Base-by-base conservation (phyloP, 768 basidiomycete genomes). In the Leccinum uliginosum region DNA sequence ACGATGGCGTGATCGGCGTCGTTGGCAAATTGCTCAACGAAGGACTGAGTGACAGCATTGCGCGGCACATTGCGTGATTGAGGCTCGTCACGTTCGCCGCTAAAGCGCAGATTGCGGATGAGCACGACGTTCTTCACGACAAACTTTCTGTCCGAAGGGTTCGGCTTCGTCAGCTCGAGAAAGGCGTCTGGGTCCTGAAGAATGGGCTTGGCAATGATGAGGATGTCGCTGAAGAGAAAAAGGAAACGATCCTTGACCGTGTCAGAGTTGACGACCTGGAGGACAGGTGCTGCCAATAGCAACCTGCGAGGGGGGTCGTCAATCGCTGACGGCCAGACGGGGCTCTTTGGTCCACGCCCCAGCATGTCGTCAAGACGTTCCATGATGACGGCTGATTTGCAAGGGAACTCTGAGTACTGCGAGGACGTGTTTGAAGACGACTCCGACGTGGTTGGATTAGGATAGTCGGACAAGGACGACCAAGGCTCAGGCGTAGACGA, bases 201-300 rank as follows among this genome's bases (percentile, higher is more conserved):
- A 57, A 94, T 78, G 12, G 94, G 94, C 71, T 98, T 98, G 40
- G 95, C 88, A 62, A 98, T 83, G 71, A 98, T 82, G 54, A 98
- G 83, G 53, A 98, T 82, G 70, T 99, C 97, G 71, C 78, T 93
- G 81, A 99, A 99, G n/a, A 98, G 81, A 77, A 98, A 95, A 10
- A 98, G 81, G 75, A 93, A 92, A 11, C 97, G 86, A 67, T 98
- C 94, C 72, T 98, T 98, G 71, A 94, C 89, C 1, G 91, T 94
- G 71, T 96, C 89, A 43, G 86, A 80, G 72, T 97, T 93, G 62
- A 93, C 93, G 14, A 98, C 93, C 73, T 99, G 97, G 6, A 96
- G 77, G 7, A 96, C 90, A 2, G 93, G 88, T 3, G 89, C 88
- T 2, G 89, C 87, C 43, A 95, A 75, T 15, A 97, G 74, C 40